These are phyloP conservation scores for Sarocladium brachiariae DNA, from an alignment of 2,329 filamentous ascomycete genomes.

Conservation along the genomic window DNA sequence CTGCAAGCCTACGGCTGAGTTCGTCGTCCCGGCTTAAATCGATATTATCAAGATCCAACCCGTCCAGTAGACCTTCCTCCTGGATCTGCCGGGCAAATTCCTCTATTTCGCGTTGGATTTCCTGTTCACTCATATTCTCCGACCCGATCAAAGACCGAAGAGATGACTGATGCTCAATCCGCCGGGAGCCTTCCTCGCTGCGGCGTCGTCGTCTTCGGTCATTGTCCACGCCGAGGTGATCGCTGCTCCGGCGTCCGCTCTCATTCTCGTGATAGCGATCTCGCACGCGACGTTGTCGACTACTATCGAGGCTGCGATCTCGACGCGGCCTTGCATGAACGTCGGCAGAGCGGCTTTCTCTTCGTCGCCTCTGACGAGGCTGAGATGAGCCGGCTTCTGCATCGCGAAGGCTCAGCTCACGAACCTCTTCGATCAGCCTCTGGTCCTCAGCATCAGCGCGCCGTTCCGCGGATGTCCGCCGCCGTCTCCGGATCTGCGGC, in stretches of 20 bases:
- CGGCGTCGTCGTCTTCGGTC: slow-evolving; percentile 26
- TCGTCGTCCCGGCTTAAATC: slow-evolving; percentile 81
- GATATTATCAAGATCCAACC: slow-evolving; percentile 81
- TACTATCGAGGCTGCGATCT: slow-evolving; percentile 21
- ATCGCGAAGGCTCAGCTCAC: slow-evolving; percentile 67
- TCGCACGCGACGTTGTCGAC: slow-evolving; percentile 21
- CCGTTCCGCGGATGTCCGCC: slow-evolving; percentile 45
- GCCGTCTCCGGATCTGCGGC: slow-evolving; percentile 48
- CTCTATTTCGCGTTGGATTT: slow-evolving; percentile 82
- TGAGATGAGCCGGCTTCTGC: slow-evolving; percentile 42
- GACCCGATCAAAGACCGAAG: slow-evolving; percentile 77
- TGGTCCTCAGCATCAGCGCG: slow-evolving; percentile 59
- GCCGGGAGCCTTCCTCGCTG: slow-evolving; percentile 46
- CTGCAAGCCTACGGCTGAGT: slow-evolving; percentile 82
- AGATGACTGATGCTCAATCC: slow-evolving; percentile 84
- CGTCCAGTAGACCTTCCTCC: slow-evolving; percentile 79
- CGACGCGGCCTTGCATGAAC: slow-evolving; percentile 21
- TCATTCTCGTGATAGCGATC: slow-evolving; percentile 10
- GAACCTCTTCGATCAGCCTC: slow-evolving; percentile 62
- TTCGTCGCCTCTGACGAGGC: slow-evolving; percentile 22
- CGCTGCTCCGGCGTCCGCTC: slow-evolving; percentile 21
- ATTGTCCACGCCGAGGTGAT: slow-evolving; percentile 31
- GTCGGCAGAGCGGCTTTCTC: slow-evolving; percentile 26
- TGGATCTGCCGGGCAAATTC: slow-evolving; percentile 86
- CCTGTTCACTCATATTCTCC: slow-evolving; percentile 66